Base-by-base conservation (phyloP, 1,139 yeast genomes). In the Blastobotrys ciferrii region DNA sequence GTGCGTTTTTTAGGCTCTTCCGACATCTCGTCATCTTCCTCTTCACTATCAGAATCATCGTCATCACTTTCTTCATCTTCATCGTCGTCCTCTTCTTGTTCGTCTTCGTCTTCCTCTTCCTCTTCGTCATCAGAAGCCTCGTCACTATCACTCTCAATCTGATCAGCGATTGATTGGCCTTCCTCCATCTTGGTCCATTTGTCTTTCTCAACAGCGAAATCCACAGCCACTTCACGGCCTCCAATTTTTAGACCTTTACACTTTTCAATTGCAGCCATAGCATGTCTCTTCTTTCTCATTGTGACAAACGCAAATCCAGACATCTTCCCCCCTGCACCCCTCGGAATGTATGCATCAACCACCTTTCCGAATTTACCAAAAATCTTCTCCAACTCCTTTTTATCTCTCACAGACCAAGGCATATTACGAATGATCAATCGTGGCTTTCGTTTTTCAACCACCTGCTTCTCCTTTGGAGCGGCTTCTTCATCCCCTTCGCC, bases 221-320 rank as follows among this genome's bases (percentile, higher is more conserved):
- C 97, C 23, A 92, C 98, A 31, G 96, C 94, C 46, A 92, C 97
- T 59, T 82, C 85, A 67, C 98, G 80, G 2, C 92, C 98, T 60
- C 84, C 89, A 51, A 94, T 86, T 67, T 87, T 82, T 60, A 91
- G 70, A 3, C 87, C 95, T 43, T 67, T 68, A 25, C 82, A 75
- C 37, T 77, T 89, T 58, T 86, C 85, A 32, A 91, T 82, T 1
- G 97, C 98, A 51, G 72, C 76, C 60, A 81, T 83, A 43, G 98
- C 98, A 55, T 86, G 82, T 28, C 80, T 72, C 53, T 81, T 75
- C 63, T 84, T 87, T 64, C 81, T 82, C 96, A 94, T 87, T 0
- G 94, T 84, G 17, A 92, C 91, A 67, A 92, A 94, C 0, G 91
- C 99, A 75, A 92, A 92, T 9, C 98, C 98, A 55, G 86, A 75